Percentiles rank a stretch among this genome's conserved stretches.
phyloP scores from a whole-genome alignment of 805 yeast species.

The Allodekkera sacchari region DNA sequence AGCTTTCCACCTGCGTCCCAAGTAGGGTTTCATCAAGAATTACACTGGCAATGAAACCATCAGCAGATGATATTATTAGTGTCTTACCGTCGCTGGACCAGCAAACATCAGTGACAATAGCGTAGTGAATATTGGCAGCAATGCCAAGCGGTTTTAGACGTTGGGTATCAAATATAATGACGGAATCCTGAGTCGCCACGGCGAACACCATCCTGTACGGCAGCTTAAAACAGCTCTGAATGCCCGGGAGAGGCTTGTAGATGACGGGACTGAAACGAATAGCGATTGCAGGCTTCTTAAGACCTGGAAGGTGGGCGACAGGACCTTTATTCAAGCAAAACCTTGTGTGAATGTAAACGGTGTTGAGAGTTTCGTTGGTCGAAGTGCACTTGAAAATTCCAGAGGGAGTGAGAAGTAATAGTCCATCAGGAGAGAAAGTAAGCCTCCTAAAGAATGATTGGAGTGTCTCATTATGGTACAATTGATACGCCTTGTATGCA shows the following conservation, averaged over 20 bases:
- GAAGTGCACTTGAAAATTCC: conserved; percentile 42
- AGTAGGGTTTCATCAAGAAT: conserved; percentile 44
- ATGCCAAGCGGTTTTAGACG: conserved; percentile 58
- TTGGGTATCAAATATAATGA: conserved; percentile 76
- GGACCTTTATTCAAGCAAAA: conserved; percentile 63
- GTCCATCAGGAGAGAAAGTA: conserved; percentile 86
- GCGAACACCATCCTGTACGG: conserved; percentile 85
- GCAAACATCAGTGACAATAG: conserved; percentile 76
- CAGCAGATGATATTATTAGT: conserved; percentile 74
- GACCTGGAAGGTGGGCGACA: conserved; percentile 68
- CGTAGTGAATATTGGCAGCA: conserved; percentile 76
- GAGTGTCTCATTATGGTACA: conserved; percentile 80
- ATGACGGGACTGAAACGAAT: conserved; percentile 66
- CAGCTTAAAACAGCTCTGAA: conserved; percentile 35
- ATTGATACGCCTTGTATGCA: conserved; percentile 29
- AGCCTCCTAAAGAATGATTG: conserved; percentile 87
- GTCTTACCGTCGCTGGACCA: conserved; percentile 77
- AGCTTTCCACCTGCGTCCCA: conserved; percentile 37
- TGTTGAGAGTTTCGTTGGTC: conserved; percentile 33
- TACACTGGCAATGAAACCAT: conserved; percentile 80
- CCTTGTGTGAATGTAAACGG: conserved; percentile 75
- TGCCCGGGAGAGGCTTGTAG: conserved; percentile 31
- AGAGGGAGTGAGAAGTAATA: conserved; percentile 66
- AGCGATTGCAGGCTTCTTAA: conserved; percentile 78
- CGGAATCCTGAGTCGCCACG: conserved; percentile 84